These are phyloP conservation scores for Auricularia auricula-judae DNA, from an alignment of 768 basidiomycete species.

Conservation along the genomic window DNA sequence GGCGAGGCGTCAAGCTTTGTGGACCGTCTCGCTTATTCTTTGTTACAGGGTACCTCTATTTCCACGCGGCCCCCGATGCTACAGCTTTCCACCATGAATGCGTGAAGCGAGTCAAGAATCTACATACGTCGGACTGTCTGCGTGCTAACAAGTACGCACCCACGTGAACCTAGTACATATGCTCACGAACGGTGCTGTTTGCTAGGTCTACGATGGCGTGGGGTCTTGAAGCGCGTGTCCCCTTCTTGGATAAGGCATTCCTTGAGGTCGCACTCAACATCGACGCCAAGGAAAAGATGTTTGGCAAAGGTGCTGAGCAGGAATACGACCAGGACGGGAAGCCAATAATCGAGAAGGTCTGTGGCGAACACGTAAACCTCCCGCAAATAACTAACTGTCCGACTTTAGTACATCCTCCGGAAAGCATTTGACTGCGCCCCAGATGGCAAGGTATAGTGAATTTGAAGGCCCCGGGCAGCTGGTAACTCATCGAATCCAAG, in stretches of 20 bases:
- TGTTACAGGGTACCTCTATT: conserved; percentile 84
- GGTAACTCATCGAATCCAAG: conserved; percentile 23
- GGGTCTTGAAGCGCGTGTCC: conserved; percentile 97
- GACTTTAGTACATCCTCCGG: conserved; percentile 72
- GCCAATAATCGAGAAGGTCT: conserved; percentile 93
- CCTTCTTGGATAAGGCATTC: conserved; percentile 96
- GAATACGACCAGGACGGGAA: conserved; percentile 73
- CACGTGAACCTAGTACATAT: neutral
- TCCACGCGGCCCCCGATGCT: conserved; percentile 91
- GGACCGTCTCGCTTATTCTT: neutral
- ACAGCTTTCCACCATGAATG: conserved; percentile 90
- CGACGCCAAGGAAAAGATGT: conserved; percentile 80
- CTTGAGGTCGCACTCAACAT: conserved; percentile 88
- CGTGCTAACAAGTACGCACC: conserved; percentile 88
- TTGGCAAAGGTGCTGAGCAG: conserved; percentile 68
- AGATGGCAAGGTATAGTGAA: conserved; percentile 48
- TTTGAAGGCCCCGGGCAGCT: conserved; percentile 2
- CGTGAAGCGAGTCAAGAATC: conserved; percentile 89
- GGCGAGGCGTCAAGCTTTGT: conserved; percentile 3
- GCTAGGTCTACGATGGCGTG: conserved; percentile 95
- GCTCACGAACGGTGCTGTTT: neutral
- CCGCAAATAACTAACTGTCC: conserved; percentile 7
- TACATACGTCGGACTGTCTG: conserved; percentile 94
- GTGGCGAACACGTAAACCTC: neutral
- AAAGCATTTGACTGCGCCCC: conserved; percentile 89